Evolutionary conservation across 108 stramenopile genomes (phyloP).

Genomic region (Tribonema minus): DNA sequence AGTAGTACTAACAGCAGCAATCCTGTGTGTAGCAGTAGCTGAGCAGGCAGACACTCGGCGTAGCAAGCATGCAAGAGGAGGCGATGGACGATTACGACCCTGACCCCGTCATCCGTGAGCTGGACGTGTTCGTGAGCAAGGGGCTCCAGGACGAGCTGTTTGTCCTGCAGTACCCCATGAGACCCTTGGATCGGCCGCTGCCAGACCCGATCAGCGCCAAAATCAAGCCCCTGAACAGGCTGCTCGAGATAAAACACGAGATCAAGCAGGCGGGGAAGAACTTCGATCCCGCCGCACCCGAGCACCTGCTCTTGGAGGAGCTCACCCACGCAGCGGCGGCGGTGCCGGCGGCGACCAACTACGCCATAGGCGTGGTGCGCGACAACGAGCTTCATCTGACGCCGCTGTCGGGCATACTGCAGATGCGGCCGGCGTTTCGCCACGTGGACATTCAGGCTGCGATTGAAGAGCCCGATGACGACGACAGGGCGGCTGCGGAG

Average conservation of each 20-base stretch:
- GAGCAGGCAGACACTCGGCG: too few species aligned
- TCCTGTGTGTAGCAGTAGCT: too few species aligned
- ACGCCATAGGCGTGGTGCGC: constrained; percentile 25
- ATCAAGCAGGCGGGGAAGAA: constrained; percentile 24
- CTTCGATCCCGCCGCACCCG: constrained; percentile 14
- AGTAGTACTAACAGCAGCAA: too few species aligned
- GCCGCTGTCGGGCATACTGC: constrained; percentile 61
- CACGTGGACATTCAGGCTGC: too few species aligned
- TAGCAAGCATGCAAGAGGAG: too few species aligned
- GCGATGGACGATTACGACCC: too few species aligned
- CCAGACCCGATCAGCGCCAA: constrained; percentile 10
- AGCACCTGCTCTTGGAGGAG: constrained; percentile 2
- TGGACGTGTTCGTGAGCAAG: constrained; percentile 32
- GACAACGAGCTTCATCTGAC: constrained; percentile 52
- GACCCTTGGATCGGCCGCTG: constrained; percentile 12
- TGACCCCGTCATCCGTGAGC: constrained; percentile 22
- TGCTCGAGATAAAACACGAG: constrained; percentile 24
- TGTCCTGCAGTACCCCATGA: constrained; percentile 40
- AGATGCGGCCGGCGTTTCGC: constrained; percentile 67
- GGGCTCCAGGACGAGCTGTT: constrained; percentile 27
- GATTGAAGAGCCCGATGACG: too few species aligned
- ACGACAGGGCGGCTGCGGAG: neutral
- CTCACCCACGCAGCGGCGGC: neutral
- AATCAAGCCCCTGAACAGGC: constrained; percentile 1
- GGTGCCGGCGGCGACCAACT: constrained; percentile 35